Base-by-base conservation (phyloP, 176 grass and related monocot genomes). In the Aegilops tauschii region DNA sequence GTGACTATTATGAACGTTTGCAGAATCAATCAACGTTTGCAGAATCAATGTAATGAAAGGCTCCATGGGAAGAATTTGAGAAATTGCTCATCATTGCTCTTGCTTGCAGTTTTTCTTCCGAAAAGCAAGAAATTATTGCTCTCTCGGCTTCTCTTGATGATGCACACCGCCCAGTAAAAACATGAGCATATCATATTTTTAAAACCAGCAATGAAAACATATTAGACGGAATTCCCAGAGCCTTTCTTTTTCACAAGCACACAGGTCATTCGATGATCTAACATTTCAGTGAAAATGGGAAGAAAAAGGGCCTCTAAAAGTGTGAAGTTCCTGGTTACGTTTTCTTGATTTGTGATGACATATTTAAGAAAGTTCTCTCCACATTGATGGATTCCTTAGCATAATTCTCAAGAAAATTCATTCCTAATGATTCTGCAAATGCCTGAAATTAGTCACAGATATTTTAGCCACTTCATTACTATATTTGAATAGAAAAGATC, bases 381-480 rank as follows among this genome's bases (percentile, higher is more conserved):
- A 98, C 91, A 90, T 98, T 95, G 83, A 94, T 90, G 30, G 96
- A 93, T 34, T 93, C 96, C 91, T 93, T 98, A 69, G 96, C 93
- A 91, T 93, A 94, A 52, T 90, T 98, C 90, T 93, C 96, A 10
- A 98, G 81, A 83, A 98, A 98, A 83, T 90, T 79, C 84, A 98
- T 93, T 68, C 91, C 91, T 62, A 98, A 77, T 11, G 91, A 90
- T 86, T 98, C 96, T 76, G 91, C 91, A 76, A 98, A 98, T 87
- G 78, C 93, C 96, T 98, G 84, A 8, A 83, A 74, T 81, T 73
- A 25, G 86, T 31, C 68, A 88, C 67, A 56, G 44, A 65, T 42
- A 66, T 34, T 31, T 76, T 42, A 65, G 58, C 34, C 18, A 75
- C 62, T 81, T 77, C 20, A 82, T 63, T 65, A 6, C 34, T 4